Evolutionary conservation across 108 stramenopile genomes (phyloP), one percentile per base, ranked within the genome.

Genomic region (Parietichytrium sp.): DNA sequence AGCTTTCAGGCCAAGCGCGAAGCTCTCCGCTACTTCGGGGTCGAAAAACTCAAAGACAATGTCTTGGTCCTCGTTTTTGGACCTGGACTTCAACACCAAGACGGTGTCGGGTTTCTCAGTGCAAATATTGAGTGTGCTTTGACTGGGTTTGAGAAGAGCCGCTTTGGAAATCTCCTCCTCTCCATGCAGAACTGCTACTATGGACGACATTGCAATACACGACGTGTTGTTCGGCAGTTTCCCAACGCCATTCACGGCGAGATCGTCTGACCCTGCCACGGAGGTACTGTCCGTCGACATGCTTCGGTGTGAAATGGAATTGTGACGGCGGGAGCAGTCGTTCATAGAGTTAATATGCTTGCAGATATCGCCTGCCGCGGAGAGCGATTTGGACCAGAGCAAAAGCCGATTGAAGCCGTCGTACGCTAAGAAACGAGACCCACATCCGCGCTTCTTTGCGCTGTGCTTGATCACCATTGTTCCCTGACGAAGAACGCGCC

Each of bases 1-100:
- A n/a, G n/a, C n/a, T n/a, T n/a, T n/a, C n/a, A 72, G 61, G 10
- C 61, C 61, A 15, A 72, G 61, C 61, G 61, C 61, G 45, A 72
- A 72, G 20, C 38, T 72, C 7, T 33, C 61, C 10, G 61, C 61
- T 16, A 72, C 23, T 10, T 72, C 61, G 0, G 61, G 23, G 33
- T 72, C 45, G 61, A 72, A 72, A 42, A 72, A 72, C 42, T 72
- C 61, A 27, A 72, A 72, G 61, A 72, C 20, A 23, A 72, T 33
- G 10, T 33, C 38, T 6, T 33, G 13, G 0, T 42, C 61, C 0
- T 72, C 61, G n/a, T n/a, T n/a, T n/a, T n/a, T n/a, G n/a, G n/a
- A n/a, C n/a, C n/a, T n/a, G 10, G 33, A 31, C 23, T 33, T 72
- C 10, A 72, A 42, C 10, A 72, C 42, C 6, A 42, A 33, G 38